Evolutionary conservation across 805 yeast species (phyloP), one percentile per base, ranked within the genome.

Genomic region (Cyberlindnera euphorbiiphila): DNA sequence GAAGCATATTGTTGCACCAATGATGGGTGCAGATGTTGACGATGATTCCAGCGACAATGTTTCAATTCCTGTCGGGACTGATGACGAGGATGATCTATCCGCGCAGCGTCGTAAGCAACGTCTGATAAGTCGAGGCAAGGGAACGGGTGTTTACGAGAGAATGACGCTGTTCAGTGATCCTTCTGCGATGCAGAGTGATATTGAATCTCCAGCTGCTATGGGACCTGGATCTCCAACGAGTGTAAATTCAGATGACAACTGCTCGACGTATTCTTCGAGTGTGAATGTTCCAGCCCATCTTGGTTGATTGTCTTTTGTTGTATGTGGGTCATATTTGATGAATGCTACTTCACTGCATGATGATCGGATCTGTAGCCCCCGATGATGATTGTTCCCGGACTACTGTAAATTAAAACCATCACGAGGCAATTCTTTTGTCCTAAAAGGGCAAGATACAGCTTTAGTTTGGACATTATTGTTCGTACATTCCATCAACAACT

Each of bases 171-270:
- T 30, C 17, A 29, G 42, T 22, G 42, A 33, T 9, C 40, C 39
- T 5, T 9, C 9, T 20, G 4, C 9, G n/a, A n/a, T 32, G 19
- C 36, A 17, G 25, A 46, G 47, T 5, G 54, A 48, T 41, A 29
- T 42, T 11, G 53, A 48, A 4, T 44, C 50, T 1, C 57, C 64
- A 2, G 51, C 62, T 1, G 51, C 53, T 15, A 32, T 51, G 15
- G 62, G 53, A 0, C 60, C 64, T 5, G 61, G 63, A 4, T 34
- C 46, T 20, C 61, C 64, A 21, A 54, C 47, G 25, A 37, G 35
- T 19, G 28, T 33, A 25, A 33, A 33, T 15, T 46, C 52, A 7
- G 66, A 61, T 39, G 66, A 60, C 39, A 47, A 55, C 36, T 43
- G 42, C 9, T 60, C 65, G 3, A 49, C 57, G 2, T 55, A 59